These are phyloP conservation scores for Ganoderma lingzhi DNA, from an alignment of 1,284 basidiomycete genomes.

Conservation along the genomic window DNA sequence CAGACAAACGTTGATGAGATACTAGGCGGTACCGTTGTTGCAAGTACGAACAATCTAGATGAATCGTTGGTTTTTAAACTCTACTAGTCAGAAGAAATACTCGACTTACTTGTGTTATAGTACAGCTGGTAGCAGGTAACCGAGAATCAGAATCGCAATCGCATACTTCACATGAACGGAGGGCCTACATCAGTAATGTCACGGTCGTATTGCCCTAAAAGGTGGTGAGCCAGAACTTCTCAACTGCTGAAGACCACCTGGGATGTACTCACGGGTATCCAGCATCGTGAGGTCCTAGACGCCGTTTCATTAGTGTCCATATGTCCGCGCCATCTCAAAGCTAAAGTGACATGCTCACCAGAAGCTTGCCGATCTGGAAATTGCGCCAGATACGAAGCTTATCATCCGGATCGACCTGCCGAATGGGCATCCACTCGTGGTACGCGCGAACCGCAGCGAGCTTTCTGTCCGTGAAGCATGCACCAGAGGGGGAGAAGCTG, in stretches of 20 bases:
- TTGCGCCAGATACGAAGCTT: conserved; percentile 73
- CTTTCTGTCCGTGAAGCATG: conserved; percentile 71
- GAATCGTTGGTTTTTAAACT: neutral
- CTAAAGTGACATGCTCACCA: conserved; percentile 37
- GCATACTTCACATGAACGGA: neutral
- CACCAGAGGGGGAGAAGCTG: conserved; percentile 61
- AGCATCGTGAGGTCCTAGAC: conserved; percentile 61
- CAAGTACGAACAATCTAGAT: neutral
- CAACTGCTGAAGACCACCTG: neutral
- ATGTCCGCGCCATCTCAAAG: neutral
- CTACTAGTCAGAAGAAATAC: neutral
- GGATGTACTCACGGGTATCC: conserved; percentile 56
- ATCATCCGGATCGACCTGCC: conserved; percentile 67
- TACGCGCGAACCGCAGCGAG: conserved; percentile 70
- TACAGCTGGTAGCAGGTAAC: conserved; percentile 49
- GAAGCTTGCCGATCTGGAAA: conserved; percentile 69
- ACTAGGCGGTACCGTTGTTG: neutral
- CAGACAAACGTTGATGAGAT: conserved; percentile 43
- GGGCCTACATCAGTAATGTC: conserved; percentile 63
- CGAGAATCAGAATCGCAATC: neutral
- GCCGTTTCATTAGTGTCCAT: neutral
- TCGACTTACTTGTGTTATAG: conserved; percentile 59
- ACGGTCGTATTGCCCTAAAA: conserved; percentile 65
- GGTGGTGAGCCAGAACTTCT: neutral
- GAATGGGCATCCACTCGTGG: conserved; percentile 77